phyloP scores from a whole-genome alignment of 2,329 filamentous ascomycete species.

The Aspergillus pseudoglaucus region DNA sequence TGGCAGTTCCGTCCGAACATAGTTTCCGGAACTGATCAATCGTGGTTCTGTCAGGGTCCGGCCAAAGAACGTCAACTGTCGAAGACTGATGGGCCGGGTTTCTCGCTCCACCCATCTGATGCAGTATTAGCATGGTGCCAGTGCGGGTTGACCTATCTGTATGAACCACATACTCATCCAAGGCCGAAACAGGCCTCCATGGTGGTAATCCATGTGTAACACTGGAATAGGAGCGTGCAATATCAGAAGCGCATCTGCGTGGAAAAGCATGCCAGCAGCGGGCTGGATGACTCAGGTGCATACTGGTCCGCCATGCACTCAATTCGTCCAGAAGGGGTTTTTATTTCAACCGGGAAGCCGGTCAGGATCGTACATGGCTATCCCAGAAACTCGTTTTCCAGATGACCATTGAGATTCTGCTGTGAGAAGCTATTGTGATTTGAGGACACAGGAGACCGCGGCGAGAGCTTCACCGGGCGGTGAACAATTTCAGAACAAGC shows the following conservation, averaged over 20 bases:
- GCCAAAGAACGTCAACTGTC: slow-evolving; percentile 95
- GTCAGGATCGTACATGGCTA: slow-evolving; percentile 14
- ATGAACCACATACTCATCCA: slow-evolving; percentile 50
- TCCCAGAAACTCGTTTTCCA: background rate
- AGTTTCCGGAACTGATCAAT: slow-evolving; percentile 90
- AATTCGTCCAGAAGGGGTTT: slow-evolving; percentile 1
- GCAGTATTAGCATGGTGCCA: slow-evolving; percentile 9
- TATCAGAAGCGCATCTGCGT: slow-evolving; percentile 13
- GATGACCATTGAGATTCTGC: background rate
- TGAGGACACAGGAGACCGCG: background rate
- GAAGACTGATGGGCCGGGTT: slow-evolving; percentile 88
- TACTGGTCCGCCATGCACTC: slow-evolving; percentile 28
- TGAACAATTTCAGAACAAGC: slow-evolving; percentile 7
- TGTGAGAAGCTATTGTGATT: background rate
- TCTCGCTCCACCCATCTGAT: slow-evolving; percentile 85
- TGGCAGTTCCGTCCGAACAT: slow-evolving; percentile 89
- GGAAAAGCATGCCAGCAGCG: slow-evolving; percentile 25
- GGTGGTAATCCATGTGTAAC: slow-evolving; percentile 39
- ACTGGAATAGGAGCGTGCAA: slow-evolving; percentile 21
- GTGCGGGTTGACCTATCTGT: slow-evolving; percentile 3
- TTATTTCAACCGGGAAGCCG: slow-evolving; percentile 6
- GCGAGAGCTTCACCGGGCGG: slow-evolving; percentile 7
- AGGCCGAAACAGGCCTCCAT: slow-evolving; percentile 53
- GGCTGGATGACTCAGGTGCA: slow-evolving; percentile 30
- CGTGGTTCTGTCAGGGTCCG: slow-evolving; percentile 84